These are phyloP conservation scores for Fusarium bulbicola DNA, from an alignment of 2,329 filamentous ascomycete species.

Conservation along the genomic window DNA sequence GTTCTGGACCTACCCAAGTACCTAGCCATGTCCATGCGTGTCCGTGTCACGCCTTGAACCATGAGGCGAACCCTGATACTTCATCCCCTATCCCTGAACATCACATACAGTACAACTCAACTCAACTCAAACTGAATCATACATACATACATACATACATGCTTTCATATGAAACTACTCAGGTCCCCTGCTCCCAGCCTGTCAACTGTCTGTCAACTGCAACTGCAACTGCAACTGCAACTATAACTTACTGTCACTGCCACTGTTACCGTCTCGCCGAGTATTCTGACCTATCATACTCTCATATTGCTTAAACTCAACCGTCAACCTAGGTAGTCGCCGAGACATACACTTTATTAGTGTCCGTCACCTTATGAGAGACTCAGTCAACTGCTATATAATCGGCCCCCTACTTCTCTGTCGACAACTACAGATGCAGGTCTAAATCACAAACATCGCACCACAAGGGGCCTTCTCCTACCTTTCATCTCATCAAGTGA, in stretches of 20 bases:
- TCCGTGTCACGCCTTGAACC: slow-evolving; percentile 33
- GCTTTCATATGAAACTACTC: slow-evolving; percentile 38
- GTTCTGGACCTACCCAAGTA: slow-evolving; percentile 9
- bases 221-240: not conserved
- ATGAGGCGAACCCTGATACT: slow-evolving; percentile 35
- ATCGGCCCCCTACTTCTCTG: slow-evolving; percentile 7
- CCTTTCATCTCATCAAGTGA: slow-evolving; percentile 14
- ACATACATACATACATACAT: not conserved
- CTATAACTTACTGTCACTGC: not conserved
- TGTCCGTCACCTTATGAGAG: slow-evolving; percentile 8
- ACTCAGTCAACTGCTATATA: slow-evolving; percentile 7
- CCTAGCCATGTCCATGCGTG: slow-evolving; percentile 27
- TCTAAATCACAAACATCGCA: slow-evolving; percentile 16
- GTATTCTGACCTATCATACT: slow-evolving; percentile 4
- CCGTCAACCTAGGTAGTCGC: not conserved
- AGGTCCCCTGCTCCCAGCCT: slow-evolving; percentile 27
- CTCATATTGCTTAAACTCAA: slow-evolving; percentile 12
- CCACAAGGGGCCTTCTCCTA: slow-evolving; percentile 25
- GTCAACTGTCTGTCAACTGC: slow-evolving; percentile 1
- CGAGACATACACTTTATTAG: not conserved
- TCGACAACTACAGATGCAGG: slow-evolving; percentile 32
- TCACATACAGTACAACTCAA: slow-evolving; percentile 3
- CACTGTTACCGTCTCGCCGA: slow-evolving; percentile 9
- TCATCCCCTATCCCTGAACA: slow-evolving; percentile 26
- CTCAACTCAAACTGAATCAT: slow-evolving; percentile 14